These are phyloP conservation scores for Ploettnerulaceae sp. DNA, from an alignment of 2,329 filamentous ascomycete genomes.

Conservation along the genomic window DNA sequence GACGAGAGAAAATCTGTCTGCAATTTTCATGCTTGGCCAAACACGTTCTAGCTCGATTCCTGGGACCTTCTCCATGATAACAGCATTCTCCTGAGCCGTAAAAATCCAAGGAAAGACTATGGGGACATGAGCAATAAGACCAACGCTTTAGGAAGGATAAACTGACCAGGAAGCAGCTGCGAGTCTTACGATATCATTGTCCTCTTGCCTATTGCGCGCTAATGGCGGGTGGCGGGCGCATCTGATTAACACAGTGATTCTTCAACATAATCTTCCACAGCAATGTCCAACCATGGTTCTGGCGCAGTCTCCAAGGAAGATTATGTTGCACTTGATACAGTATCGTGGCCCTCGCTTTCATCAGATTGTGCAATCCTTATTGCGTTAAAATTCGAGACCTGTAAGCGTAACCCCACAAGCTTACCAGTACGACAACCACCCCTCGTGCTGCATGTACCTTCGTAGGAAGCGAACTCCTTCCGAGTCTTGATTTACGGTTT, in stretches of 20 bases:
- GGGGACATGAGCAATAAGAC: neutral
- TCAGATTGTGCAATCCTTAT: neutral
- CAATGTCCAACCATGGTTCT: neutral
- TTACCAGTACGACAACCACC: no score
- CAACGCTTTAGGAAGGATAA: neutral
- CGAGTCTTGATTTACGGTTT: no score
- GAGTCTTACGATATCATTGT: neutral
- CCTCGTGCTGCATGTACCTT: no score
- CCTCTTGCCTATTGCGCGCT: neutral
- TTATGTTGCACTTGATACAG: neutral
- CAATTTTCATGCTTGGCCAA: neutral
- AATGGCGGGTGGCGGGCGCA: neutral
- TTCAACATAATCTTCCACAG: neutral
- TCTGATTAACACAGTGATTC: neutral
- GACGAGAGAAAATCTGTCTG: neutral
- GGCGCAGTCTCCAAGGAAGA: neutral
- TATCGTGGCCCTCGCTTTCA: neutral
- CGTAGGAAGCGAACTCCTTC: no score
- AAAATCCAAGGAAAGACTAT: conserved; percentile 2
- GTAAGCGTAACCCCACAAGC: no score
- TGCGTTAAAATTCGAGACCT: no score
- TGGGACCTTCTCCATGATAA: conserved; percentile 3
- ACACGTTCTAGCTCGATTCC: conserved; percentile 1
- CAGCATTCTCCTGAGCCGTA: neutral
- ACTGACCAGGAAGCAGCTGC: neutral